Evolutionary conservation across 2,329 filamentous ascomycete species (phyloP), one percentile per base, ranked within the genome.

Genomic region (Pezicula neosporulosa): DNA sequence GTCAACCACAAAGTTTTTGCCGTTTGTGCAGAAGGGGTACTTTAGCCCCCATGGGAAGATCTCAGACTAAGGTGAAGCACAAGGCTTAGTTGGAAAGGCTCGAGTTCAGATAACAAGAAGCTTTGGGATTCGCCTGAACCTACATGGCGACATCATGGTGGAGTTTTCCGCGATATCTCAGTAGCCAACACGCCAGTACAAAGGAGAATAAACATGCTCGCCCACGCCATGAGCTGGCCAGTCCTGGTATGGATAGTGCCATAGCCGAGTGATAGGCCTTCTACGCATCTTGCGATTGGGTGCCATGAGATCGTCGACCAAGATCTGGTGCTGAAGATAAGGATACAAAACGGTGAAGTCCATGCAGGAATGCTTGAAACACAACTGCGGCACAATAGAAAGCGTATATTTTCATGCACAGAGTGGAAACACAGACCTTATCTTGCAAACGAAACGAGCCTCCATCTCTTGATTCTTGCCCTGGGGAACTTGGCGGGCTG

Each of bases 61-160:
- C 54, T 58, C 48, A 51, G 47, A 58, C 56, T 47, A 54, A 55
- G 44, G 39, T 60, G 56, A 60, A 54, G 57, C 56, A 60, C 42
- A 27, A 53, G 37, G 47, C 44, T 56, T 43, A 49, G 51, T 44
- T 44, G 48, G 18, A 47, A 54, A 39, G 50, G 44, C 41, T 45
- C n/a, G 43, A 48, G 48, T 56, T 48, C 44, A 60, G 54, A 60
- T 56, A 58, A 58, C 49, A 47, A 48, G 15, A 48, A 36, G n/a
- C 8, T 27, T 44, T 41, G 37, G 51, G 51, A 58, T 56, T 56
- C 52, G 56, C 50, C 28, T 54, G 46, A 50, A 38, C 46, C 12
- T 44, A 16, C 24, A 44, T 9, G 18, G 45, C 18, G 19, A 35
- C 45, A 41, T 18, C 28, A 48, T 47, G 38, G 50, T 30, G 36